Evolutionary conservation across 139 green algal genomes (phyloP).

Genomic region (Pedinophyceae sp.): DNA sequence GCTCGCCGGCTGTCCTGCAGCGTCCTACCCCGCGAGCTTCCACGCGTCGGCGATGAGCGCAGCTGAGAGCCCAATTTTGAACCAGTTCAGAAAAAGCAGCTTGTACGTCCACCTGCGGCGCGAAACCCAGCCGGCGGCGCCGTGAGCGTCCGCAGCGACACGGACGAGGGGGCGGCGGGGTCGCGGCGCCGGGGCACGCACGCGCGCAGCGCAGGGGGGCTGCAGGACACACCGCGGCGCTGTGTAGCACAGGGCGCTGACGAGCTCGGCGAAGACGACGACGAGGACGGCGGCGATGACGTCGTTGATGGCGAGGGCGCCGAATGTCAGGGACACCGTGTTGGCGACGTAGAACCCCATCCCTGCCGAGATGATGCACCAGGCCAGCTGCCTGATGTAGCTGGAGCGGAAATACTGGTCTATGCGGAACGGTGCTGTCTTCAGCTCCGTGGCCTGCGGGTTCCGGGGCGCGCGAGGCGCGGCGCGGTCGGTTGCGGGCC

Average conservation of each 20-base stretch:
- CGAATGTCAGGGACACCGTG: slow-evolving; percentile 7
- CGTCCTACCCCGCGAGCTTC: not conserved
- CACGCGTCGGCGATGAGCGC: not conserved
- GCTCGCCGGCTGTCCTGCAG: too few relatives aligned
- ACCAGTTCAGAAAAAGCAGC: not conserved
- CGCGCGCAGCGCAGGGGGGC: too few relatives aligned
- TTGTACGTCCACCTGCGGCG: not conserved
- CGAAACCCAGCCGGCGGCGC: too few relatives aligned
- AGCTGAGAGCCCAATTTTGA: not conserved
- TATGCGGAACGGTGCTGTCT: too few relatives aligned
- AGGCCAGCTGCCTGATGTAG: slow-evolving; percentile 3
- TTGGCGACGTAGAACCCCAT: slow-evolving; percentile 3
- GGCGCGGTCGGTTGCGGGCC: too few relatives aligned
- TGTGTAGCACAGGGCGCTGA: not conserved
- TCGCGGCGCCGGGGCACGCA: too few relatives aligned
- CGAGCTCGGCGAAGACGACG: slow-evolving; percentile 1
- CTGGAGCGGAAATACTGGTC: too few relatives aligned
- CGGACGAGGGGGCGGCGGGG: too few relatives aligned
- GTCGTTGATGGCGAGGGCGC: slow-evolving; percentile 5
- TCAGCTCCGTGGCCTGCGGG: too few relatives aligned
- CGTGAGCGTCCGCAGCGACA: too few relatives aligned
- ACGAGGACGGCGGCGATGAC: slow-evolving; percentile 4
- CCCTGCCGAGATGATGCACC: slow-evolving; percentile 2
- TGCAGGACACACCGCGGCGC: too few relatives aligned
- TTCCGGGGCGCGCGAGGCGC: too few relatives aligned